phyloP scores from a whole-genome alignment of 2,329 filamentous ascomycete species.

The Paecilomyces sp. region DNA sequence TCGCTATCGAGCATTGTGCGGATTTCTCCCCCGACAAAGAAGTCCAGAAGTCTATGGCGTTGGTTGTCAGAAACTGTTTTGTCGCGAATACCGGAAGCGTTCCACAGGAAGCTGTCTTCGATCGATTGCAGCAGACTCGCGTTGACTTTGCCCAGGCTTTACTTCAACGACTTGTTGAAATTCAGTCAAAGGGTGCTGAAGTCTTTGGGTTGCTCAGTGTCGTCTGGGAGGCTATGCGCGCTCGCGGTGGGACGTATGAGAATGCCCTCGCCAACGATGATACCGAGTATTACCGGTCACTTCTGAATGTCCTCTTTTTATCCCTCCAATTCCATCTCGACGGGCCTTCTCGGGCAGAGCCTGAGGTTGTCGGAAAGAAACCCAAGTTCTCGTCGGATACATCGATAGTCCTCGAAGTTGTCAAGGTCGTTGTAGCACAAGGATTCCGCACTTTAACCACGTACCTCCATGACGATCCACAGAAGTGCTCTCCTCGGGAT shows the following conservation, averaged over 20 bases:
- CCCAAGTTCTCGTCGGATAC: conserved; percentile 34
- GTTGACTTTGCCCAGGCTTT: conserved; percentile 77
- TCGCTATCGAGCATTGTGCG: conserved; percentile 77
- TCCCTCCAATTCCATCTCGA: conserved; percentile 53
- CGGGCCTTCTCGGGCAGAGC: conserved; percentile 23
- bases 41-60: conserved; percentile 63
- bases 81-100: conserved; percentile 65
- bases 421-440: conserved; percentile 69
- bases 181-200: conserved; percentile 42
- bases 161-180: conserved; percentile 67
- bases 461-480: conserved; percentile 69
- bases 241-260: conserved; percentile 52
- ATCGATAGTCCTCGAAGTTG: conserved; percentile 67
- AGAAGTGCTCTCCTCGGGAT: conserved; percentile 64
- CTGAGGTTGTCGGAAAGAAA: conserved; percentile 28
- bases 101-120: conserved; percentile 74
- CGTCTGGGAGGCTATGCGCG: conserved; percentile 55
- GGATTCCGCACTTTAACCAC: conserved; percentile 77
- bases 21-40: conserved; percentile 46
- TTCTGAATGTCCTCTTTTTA: conserved; percentile 80
- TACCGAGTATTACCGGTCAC: conserved; percentile 69
- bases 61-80: conserved; percentile 71
- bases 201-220: conserved; percentile 49
- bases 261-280: conserved; percentile 50
- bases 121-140: conserved; percentile 65